Evolutionary conservation across 2,329 filamentous ascomycete species (phyloP), one percentile per base, ranked within the genome.

Genomic region (Diaporthe citriasiana): DNA sequence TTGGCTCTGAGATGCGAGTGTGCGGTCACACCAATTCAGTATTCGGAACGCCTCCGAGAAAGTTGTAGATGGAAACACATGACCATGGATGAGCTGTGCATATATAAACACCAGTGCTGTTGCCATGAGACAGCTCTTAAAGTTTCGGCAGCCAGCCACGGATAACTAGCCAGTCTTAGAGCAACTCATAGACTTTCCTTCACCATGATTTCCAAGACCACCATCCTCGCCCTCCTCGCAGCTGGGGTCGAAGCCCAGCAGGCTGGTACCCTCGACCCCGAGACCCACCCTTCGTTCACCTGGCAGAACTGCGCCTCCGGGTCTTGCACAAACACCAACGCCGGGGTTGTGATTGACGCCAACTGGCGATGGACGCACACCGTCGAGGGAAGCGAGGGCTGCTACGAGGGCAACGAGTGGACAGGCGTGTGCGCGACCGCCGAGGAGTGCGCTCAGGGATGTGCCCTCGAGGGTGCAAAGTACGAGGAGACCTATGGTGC

Each of bases 291-390:
- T 72, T 78, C 84, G 70, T 81, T 91, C 78, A 86, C 83, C 71
- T 89, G 86, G 85, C 82, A 88, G 77, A 85, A 84, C 76, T 91
- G 88, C 79, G 85, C 86, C 35, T 80, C 82, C 53, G 84, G 85
- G 59, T 83, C 85, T 47, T 92, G 89, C 81, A 85, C 85, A 2
- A 85, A 82, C 25, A 82, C 86, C 72, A 81, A 81, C 70, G 87
- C 86, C 40, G 86, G 86, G 66, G 83, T 91, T 68, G 86, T 87
- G 51, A 81, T 91, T 76, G 89, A 91, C 77, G 77, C 87, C 75
- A 90, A 90, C 82, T 91, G 88, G 88, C 85, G 89, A 70, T 90
- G 89, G 89, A 80, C 89, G 69, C 88, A 90, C 80, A 81, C 82
- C 38, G 84, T 82, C 56, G 77, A 78, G 35, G 84, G 85, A 42